Evolutionary conservation across 257 asterid species (phyloP), one percentile per base, ranked within the genome.

Genomic region (Solanum commersonii): DNA sequence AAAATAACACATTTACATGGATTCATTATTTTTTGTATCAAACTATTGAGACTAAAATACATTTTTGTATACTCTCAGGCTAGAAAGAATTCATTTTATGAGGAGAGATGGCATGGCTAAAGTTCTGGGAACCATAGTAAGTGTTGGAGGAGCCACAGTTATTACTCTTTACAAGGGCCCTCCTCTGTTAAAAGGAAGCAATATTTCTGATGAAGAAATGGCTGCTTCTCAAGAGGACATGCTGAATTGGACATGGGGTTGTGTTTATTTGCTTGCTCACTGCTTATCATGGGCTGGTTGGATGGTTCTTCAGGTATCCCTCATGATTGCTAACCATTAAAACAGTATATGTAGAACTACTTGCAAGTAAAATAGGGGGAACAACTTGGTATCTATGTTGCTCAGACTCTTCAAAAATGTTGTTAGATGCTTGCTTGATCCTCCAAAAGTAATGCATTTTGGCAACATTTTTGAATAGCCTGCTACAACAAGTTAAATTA

Each of bases 241-340:
- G 71, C 92, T 95, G 90, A 92, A 87, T 92, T 95, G 98, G 98
- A 94, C 99, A 65, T 92, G 94, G 94, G 98, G 99, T 37, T 94
- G 98, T 88, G 83, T 95, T 40, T 96, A 93, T 90, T 90, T 95
- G 84, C 90, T 95, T 40, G 95, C 94, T 82, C 98, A 96, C 89
- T 94, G 98, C 93, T 92, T 96, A 89, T 95, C 98, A 37, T 96
- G 98, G 99, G 98, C 99, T 87, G 98, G 94, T 52, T 95, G 97
- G 98, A 95, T 96, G 98, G 98, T 95, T 78, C 93, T 95, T 90
- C 98, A 96, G 96, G 98, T 93, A 82, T 37, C 10, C 83, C 33
- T 76, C 11, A 23, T 37, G 56, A 74, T 35, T 74, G 25, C 44
- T 38, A 20, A 22, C 56, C 20, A 2, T 35, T 8, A 3, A 5